Conservation (phyloP, 192 early-diverging fungal genomes). For the Mortierella alpina region DNA sequence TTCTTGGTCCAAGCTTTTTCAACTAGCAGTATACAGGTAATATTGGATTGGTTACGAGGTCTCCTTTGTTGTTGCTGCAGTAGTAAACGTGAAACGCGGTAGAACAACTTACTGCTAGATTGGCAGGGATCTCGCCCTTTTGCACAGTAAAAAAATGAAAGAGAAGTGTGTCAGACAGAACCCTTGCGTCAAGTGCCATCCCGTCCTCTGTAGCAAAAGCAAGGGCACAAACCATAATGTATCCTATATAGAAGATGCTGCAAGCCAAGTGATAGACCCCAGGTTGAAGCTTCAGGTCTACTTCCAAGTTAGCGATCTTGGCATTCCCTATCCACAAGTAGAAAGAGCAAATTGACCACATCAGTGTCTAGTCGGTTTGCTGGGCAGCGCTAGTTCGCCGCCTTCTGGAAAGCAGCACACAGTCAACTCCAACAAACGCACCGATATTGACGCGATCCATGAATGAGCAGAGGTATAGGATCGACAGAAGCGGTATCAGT, state of each 20-base stretch:
- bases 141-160: background rate
- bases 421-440: constrained; percentile 1
- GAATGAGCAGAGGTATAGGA: constrained; percentile 73
- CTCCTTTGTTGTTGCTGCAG: background rate
- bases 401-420: background rate
- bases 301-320: constrained; percentile 55
- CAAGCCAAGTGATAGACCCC: constrained; percentile 63
- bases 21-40: constrained; percentile 57
- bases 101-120: constrained; percentile 1
- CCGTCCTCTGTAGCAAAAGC: background rate
- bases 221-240: constrained; percentile 3
- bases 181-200: background rate
- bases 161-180: background rate
- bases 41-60: constrained; percentile 10
- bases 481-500: constrained; percentile 66
- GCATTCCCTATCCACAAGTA: constrained; percentile 52
- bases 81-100: background rate
- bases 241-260: constrained; percentile 43
- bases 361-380: background rate
- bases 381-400: background rate
- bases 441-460: constrained; percentile 78
- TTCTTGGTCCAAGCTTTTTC: constrained; percentile 63
- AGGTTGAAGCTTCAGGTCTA: constrained; percentile 46
- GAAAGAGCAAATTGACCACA: background rate
- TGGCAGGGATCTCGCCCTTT: constrained; percentile 11